Conservation (phyloP, 1,284 basidiomycete species). For the Meira miltonrushii region DNA sequence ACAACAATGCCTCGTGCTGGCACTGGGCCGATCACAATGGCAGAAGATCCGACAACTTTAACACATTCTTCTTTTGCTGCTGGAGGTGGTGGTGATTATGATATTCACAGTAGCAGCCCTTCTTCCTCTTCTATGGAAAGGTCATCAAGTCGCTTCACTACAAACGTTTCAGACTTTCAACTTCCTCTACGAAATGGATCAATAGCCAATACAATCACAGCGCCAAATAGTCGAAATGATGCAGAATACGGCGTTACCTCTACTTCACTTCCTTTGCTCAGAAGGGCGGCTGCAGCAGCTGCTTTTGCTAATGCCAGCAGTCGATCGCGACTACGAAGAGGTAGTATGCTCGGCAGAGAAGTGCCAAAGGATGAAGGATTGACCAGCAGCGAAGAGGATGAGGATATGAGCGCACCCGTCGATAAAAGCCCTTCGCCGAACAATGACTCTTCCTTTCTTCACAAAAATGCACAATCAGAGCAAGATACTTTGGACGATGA, state of each 20-base stretch:
- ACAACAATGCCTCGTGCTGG: no score
- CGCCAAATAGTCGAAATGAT: no score
- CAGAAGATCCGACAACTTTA: no score
- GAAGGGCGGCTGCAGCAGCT: constrained; percentile 7
- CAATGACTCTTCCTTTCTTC: not conserved
- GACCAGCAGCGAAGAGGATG: not conserved
- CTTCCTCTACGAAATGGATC: no score
- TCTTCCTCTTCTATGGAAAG: no score
- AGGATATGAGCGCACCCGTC: constrained; percentile 21
- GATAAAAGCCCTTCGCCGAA: constrained; percentile 10
- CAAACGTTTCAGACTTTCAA: no score
- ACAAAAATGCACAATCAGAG: not conserved
- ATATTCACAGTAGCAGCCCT: no score
- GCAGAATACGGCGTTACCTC: not conserved
- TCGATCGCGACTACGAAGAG: constrained; percentile 19
- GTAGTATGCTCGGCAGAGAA: constrained; percentile 36
- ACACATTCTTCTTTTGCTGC: no score
- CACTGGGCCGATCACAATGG: no score
- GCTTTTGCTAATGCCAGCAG: constrained; percentile 1
- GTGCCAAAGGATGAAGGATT: constrained; percentile 21
- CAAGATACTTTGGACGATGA: constrained; percentile 5
- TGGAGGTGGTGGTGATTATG: no score
- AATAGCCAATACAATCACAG: no score
- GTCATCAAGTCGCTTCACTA: no score
- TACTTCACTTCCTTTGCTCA: not conserved